Evolutionary conservation across 2,329 filamentous ascomycete species (phyloP), one percentile per base, ranked within the genome.

Genomic region (Didymella pomorum): DNA sequence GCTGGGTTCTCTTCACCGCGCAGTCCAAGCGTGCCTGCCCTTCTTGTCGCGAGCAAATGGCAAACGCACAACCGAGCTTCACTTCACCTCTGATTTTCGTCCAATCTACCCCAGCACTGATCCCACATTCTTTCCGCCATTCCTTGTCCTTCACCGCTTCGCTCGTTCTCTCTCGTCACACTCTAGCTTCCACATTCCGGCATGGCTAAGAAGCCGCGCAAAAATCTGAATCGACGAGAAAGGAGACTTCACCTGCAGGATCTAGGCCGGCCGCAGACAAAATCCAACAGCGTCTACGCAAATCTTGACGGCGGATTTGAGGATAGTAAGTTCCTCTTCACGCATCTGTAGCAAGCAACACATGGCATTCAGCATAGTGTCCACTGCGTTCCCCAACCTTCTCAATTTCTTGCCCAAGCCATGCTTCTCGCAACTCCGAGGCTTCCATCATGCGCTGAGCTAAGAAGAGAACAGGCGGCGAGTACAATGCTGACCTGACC

Each of bases 401-500:
- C 12, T 12, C 42, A 11, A 12, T 12, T 18, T 11, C 21, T 18
- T 1, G 1, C 7, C 25, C n/a, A 23, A 20, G 4, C 4, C 41
- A 18, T 12, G 12, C n/a, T 11, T 20, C 51, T 25, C 23, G 29
- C 5, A 31, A 14, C 29, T n/a, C n/a, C n/a, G n/a, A n/a, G n/a
- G n/a, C n/a, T 10, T 23, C 4, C 2, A 21, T 25, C 10, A 46
- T 33, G 53, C 41, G 21, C 16, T 16, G 16, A 3, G 35, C 50
- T 58, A 7, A 58, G 37, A 41, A 18, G 12, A 26, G 1, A 41
- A 16, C 29, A 69, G 68, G 58, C 50, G 64, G 58, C 7, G 61
- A 71, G 23, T 23, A 64, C 31, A 67, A 71, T 39, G 60, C 62
- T 12, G 46, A 63, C 33, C 43, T 71, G 11, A 39, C 46, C 0